Evolutionary conservation across 2,329 filamentous ascomycete species (phyloP).

Genomic region (Cladosporium sp.): DNA sequence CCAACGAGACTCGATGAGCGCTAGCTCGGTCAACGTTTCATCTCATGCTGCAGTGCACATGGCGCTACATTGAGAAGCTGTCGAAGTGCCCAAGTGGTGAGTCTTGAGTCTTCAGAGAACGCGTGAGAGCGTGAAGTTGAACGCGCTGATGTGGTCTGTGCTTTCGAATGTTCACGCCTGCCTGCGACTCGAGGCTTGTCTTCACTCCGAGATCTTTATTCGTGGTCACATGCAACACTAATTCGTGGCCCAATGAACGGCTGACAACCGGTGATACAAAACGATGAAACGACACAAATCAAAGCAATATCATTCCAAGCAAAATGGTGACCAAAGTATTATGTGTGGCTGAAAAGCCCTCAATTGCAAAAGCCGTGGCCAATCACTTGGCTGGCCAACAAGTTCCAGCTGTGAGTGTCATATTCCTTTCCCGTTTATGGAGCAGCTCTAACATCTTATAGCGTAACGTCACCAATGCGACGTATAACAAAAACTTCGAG

Average conservation of each 20-base stretch:
- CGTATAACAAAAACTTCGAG: constrained; percentile 89
- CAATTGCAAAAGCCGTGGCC: constrained; percentile 91
- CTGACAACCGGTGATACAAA: no score
- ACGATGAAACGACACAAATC: neutral
- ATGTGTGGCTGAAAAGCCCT: constrained; percentile 83
- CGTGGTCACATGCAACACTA: neutral
- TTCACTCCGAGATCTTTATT: neutral
- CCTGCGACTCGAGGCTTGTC: neutral
- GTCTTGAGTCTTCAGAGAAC: neutral
- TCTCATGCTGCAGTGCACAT: no score
- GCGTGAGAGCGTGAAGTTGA: neutral
- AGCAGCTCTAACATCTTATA: constrained; percentile 34
- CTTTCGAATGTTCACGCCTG: neutral
- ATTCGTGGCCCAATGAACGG: no score
- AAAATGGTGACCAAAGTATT: constrained; percentile 54
- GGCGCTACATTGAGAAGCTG: no score
- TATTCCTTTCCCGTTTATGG: neutral
- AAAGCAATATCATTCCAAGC: neutral
- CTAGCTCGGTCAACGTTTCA: no score
- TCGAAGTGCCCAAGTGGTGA: no score
- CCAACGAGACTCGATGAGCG: no score
- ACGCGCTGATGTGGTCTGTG: neutral
- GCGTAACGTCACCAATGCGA: constrained; percentile 63
- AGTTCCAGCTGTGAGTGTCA: constrained; percentile 60
- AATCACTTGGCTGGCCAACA: constrained; percentile 78